phyloP scores from a whole-genome alignment of 805 yeast genomes.

The Wickerhamiella domercqiae region DNA sequence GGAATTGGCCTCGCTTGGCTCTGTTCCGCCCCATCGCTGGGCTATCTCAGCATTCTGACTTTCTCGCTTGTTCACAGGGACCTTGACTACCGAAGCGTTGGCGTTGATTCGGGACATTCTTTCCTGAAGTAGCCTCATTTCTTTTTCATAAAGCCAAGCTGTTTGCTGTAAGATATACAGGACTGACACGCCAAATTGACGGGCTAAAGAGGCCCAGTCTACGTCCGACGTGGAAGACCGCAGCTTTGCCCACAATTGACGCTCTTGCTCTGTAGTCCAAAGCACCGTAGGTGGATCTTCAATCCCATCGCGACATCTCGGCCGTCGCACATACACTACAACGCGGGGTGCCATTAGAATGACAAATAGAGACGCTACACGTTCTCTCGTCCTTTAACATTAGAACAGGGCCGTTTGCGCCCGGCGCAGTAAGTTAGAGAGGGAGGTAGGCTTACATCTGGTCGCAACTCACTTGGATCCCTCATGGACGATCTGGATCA shows the following conservation, averaged over 20 bases:
- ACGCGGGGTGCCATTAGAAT: slow-evolving; percentile 16
- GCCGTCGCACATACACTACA: slow-evolving; percentile 31
- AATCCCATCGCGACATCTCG: slow-evolving; percentile 29
- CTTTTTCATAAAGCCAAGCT: slow-evolving; percentile 29
- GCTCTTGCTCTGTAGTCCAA: slow-evolving; percentile 24
- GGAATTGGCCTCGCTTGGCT: too few relatives aligned
- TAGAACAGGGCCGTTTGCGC: too few relatives aligned
- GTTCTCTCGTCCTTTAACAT: too few relatives aligned
- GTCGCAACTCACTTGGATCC: too few relatives aligned
- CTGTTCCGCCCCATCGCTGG: too few relatives aligned
- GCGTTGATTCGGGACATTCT: slow-evolving; percentile 20
- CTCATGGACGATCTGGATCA: too few relatives aligned
- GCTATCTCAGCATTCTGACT: too few relatives aligned
- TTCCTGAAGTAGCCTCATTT: slow-evolving; percentile 23
- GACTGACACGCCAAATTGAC: slow-evolving; percentile 24
- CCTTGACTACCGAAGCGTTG: not conserved
- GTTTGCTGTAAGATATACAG: slow-evolving; percentile 28
- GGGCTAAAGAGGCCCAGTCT: slow-evolving; percentile 24
- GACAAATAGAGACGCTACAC: too few relatives aligned
- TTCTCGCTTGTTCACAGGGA: too few relatives aligned
- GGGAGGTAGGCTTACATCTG: not conserved
- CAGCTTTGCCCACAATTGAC: slow-evolving; percentile 24
- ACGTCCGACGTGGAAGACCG: slow-evolving; percentile 23
- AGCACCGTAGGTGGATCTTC: slow-evolving; percentile 26
- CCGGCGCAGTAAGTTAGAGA: not conserved